Conservation (phyloP, 768 basidiomycete genomes). For the Fibroporia radiculosa region DNA sequence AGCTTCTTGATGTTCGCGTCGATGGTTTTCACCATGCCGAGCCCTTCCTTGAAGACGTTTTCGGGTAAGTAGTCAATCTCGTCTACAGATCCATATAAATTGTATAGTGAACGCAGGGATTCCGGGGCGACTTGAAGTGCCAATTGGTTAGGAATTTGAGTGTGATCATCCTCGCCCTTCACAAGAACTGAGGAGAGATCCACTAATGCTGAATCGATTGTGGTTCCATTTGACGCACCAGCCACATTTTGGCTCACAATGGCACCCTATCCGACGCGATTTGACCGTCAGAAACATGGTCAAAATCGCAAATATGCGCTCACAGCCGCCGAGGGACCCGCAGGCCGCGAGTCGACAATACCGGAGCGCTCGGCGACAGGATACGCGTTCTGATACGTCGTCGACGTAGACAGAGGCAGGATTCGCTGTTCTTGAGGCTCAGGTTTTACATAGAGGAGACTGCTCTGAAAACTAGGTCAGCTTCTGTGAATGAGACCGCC, state of each 20-base stretch:
- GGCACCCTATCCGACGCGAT: too few relatives aligned
- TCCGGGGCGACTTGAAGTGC: background rate
- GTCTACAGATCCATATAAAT: conserved; percentile 26
- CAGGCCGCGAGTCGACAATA: conserved; percentile 26
- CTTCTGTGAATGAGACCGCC: conserved; percentile 1
- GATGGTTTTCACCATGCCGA: conserved; percentile 45
- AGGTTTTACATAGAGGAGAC: conserved; percentile 21
- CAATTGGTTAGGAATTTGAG: background rate
- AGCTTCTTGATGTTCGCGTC: conserved; percentile 35
- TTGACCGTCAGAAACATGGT: too few relatives aligned
- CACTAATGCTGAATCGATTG: too few relatives aligned
- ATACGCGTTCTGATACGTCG: background rate
- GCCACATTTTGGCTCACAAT: too few relatives aligned
- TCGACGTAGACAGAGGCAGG: background rate
- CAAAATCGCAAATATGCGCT: too few relatives aligned
- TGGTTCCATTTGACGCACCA: too few relatives aligned
- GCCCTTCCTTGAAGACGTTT: conserved; percentile 39
- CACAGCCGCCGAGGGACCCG: conserved; percentile 12
- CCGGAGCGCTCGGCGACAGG: background rate
- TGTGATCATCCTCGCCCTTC: background rate
- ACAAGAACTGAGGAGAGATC: background rate
- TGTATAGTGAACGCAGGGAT: conserved; percentile 20
- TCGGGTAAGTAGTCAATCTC: conserved; percentile 46
- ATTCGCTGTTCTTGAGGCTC: conserved; percentile 22
- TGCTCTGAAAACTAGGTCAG: conserved; percentile 9